Evolutionary conservation across 2,329 filamentous ascomycete genomes (phyloP).

Genomic region (Helminthosporium solani): DNA sequence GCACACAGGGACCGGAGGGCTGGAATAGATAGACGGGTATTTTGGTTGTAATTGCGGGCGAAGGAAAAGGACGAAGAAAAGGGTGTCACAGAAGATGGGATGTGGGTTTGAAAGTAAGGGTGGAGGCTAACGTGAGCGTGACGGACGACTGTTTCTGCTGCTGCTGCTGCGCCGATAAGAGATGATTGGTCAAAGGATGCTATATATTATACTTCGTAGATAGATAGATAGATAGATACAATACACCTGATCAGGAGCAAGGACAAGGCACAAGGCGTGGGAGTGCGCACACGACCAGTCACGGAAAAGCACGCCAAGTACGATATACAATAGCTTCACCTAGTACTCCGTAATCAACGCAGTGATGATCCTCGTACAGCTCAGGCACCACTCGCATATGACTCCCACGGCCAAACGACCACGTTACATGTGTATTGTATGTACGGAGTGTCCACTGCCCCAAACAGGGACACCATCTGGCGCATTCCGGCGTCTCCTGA

Average conservation of each 20-base stretch:
- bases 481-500: constrained; percentile 9
- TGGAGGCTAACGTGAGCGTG: not conserved
- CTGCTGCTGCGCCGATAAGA: constrained; percentile 1
- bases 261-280: not conserved
- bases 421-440: not conserved
- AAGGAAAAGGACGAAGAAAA: constrained; percentile 2
- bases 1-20: too few relatives aligned
- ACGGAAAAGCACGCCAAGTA: not conserved
- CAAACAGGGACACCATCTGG: constrained; percentile 9
- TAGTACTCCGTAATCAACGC: not conserved
- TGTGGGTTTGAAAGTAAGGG: constrained; percentile 1
- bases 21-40: too few relatives aligned
- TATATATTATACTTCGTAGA: too few relatives aligned
- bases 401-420: not conserved
- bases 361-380: too few relatives aligned
- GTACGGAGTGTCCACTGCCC: too few relatives aligned
- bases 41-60: not conserved
- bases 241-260: not conserved
- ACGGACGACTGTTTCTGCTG: not conserved
- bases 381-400: too few relatives aligned
- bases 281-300: too few relatives aligned
- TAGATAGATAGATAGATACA: too few relatives aligned
- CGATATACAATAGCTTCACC: too few relatives aligned
- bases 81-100: constrained; percentile 1
- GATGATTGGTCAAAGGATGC: not conserved